These are phyloP conservation scores for Gymnopilus dilepis DNA, from an alignment of 768 basidiomycete species.

Conservation along the genomic window DNA sequence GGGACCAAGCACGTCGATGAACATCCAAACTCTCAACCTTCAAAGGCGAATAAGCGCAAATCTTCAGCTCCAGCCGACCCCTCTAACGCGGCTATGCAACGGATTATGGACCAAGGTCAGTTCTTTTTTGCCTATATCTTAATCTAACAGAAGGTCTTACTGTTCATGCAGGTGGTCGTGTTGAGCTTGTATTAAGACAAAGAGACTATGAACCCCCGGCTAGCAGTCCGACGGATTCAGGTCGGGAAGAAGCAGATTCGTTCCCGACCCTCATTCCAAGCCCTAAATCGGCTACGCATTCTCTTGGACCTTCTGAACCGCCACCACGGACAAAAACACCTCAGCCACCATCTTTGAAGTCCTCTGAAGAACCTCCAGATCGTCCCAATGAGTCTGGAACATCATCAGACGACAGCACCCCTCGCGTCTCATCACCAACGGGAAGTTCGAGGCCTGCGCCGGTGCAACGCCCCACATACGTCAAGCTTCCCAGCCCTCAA, in stretches of 20 bases:
- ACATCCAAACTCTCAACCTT: conserved; percentile 31
- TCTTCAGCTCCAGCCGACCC: conserved; percentile 27
- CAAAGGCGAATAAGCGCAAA: conserved; percentile 31
- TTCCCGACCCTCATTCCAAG: not conserved
- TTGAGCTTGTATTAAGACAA: conserved; percentile 57
- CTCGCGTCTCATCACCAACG: conserved; percentile 4
- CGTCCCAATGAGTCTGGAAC: not conserved
- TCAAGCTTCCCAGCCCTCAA: conserved; percentile 40
- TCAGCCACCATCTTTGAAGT: too few relatives aligned
- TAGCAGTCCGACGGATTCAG: not conserved
- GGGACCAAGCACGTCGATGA: conserved; percentile 27
- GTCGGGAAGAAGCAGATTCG: not conserved
- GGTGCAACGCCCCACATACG: conserved; percentile 41
- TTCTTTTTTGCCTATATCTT: not conserved
- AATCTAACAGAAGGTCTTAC: not conserved
- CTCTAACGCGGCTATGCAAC: conserved; percentile 58
- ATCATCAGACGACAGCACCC: not conserved
- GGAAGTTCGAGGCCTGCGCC: conserved; percentile 14
- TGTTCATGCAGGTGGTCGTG: conserved; percentile 54
- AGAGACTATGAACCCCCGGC: conserved; percentile 5
- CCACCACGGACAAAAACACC: too few relatives aligned
- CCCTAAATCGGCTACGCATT: not conserved
- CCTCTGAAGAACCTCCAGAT: not conserved
- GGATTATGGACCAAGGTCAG: conserved; percentile 60
- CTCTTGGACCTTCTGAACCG: not conserved